phyloP scores from a whole-genome alignment of 169 alveolate genomes.

The Plasmodium gonderi region DNA sequence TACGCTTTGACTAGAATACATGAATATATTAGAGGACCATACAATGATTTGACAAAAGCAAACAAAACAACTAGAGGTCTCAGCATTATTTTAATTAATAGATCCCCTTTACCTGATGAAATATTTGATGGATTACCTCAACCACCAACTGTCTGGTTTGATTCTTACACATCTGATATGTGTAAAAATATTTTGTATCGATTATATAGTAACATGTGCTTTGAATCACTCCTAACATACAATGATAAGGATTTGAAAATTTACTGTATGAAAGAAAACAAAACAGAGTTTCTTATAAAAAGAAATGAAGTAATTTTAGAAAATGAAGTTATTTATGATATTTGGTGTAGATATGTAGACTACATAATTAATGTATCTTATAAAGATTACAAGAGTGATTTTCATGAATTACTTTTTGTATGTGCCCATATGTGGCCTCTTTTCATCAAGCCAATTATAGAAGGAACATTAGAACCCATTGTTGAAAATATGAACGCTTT shows the following conservation, averaged over 20 bases:
- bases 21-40: conserved; percentile 74
- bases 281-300: conserved; percentile 53
- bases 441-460: conserved; percentile 62
- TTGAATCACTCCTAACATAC: conserved; percentile 55
- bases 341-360: conserved; percentile 73
- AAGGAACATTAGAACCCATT: conserved; percentile 73
- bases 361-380: conserved; percentile 68
- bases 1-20: conserved; percentile 74
- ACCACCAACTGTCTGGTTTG: conserved; percentile 77
- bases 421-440: conserved; percentile 75
- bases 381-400: conserved; percentile 75
- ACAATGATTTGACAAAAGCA: conserved; percentile 67
- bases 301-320: conserved; percentile 48
- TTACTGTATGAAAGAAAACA: conserved; percentile 24
- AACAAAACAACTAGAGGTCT: conserved; percentile 69
- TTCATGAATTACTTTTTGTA: conserved; percentile 64
- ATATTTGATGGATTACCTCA: conserved; percentile 72
- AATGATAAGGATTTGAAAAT: conserved; percentile 69
- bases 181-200: conserved; percentile 70
- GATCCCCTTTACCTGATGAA: conserved; percentile 76
- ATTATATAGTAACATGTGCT: conserved; percentile 51
- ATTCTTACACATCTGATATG: conserved; percentile 69
- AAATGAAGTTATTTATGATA: conserved; percentile 71
- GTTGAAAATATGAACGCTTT: conserved; percentile 75
- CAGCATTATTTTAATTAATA: conserved; percentile 55